A percentile compares a stretch with the other conserved stretches of the same genome.
Evolutionary conservation across 352 stramenopile genomes (phyloP).

Genomic region (Poterioochromonas sp.): DNA sequence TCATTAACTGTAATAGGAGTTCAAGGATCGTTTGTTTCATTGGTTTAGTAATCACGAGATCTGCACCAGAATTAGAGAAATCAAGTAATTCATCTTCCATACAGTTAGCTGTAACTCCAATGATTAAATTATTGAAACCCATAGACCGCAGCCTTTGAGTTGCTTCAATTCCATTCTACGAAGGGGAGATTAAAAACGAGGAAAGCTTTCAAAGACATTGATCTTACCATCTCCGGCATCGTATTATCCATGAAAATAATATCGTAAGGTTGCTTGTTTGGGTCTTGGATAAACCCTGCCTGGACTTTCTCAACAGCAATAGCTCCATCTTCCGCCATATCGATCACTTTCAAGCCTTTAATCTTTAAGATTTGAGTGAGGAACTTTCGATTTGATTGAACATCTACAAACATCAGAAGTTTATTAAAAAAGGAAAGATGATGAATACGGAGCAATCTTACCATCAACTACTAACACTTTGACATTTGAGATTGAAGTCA

Average conservation of each 20-base stretch:
- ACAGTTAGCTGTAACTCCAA: background rate
- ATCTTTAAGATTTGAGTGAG: background rate
- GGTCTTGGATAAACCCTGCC: too few species aligned
- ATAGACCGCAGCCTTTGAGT: background rate
- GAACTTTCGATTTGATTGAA: background rate
- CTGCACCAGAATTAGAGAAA: constrained; percentile 3
- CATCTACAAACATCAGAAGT: background rate
- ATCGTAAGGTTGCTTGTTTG: background rate
- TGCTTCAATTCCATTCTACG: constrained; percentile 9
- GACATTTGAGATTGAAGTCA: too few species aligned
- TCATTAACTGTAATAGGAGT: background rate
- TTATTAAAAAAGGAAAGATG: background rate
- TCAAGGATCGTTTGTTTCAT: background rate
- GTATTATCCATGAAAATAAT: constrained; percentile 21
- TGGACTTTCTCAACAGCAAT: background rate
- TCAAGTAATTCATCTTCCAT: background rate
- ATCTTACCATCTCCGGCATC: background rate
- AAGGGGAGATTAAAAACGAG: background rate
- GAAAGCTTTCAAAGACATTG: background rate
- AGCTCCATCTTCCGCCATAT: background rate
- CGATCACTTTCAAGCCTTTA: background rate
- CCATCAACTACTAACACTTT: background rate
- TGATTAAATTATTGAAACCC: background rate
- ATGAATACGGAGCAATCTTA: background rate
- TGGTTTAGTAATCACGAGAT: constrained; percentile 1